These are phyloP conservation scores for Mucor saturninus DNA, from an alignment of 371 early-diverging fungal species.

Conservation along the genomic window DNA sequence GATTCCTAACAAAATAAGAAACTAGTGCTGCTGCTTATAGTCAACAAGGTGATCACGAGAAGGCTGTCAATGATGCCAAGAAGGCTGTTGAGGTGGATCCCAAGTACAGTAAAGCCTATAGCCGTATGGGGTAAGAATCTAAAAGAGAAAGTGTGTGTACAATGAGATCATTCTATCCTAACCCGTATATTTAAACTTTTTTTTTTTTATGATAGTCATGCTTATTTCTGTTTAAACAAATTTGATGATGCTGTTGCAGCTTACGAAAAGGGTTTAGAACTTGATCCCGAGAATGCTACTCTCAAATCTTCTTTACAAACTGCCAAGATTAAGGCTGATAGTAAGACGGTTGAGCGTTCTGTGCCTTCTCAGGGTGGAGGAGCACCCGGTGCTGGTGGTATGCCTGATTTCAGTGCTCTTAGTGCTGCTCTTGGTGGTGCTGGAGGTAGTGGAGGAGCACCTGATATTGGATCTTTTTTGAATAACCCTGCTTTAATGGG, in stretches of 20 bases:
- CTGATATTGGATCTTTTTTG: conserved; percentile 70
- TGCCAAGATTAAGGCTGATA: conserved; percentile 54
- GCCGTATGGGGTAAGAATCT: conserved; percentile 80
- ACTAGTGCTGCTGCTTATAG: conserved; percentile 93
- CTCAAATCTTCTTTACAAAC: conserved; percentile 68
- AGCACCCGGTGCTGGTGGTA: conserved; percentile 27
- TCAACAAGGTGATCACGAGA: conserved; percentile 84
- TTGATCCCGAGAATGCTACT: conserved; percentile 87
- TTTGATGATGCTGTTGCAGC: conserved; percentile 87
- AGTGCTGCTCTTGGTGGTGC: too few species aligned
- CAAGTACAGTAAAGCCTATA: conserved; percentile 90
- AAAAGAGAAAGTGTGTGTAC: not conserved
- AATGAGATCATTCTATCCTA: not conserved
- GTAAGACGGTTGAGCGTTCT: conserved; percentile 36
- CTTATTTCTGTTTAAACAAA: conserved; percentile 85
- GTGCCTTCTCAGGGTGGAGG: conserved; percentile 24
- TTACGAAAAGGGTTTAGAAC: conserved; percentile 87
- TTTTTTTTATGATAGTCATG: conserved; percentile 61
- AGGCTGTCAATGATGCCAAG: conserved; percentile 87
- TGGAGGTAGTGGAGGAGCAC: conserved; percentile 40
- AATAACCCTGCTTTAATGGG: conserved; percentile 92
- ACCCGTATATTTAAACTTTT: not conserved
- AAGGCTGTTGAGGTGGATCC: conserved; percentile 87
- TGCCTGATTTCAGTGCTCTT: conserved; percentile 35
- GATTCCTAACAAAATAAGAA: not conserved